phyloP scores from a whole-genome alignment of 2,329 filamentous ascomycete species.

The Monilinia laxa region DNA sequence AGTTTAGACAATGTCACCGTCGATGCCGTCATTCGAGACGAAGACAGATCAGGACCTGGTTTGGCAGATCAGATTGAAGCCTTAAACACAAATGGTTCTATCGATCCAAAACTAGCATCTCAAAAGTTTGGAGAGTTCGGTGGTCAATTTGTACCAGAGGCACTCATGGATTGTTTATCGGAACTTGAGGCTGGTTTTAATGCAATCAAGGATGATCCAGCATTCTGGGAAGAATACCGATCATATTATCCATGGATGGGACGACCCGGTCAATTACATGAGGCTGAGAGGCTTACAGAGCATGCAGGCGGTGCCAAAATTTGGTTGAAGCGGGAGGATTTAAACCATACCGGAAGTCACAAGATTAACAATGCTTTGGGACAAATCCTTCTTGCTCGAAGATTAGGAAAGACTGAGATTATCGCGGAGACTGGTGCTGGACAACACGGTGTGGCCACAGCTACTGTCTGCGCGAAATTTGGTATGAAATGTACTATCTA shows the following conservation, averaged over 20 bases:
- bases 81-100: conserved; percentile 55
- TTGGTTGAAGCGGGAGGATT: conserved; percentile 95
- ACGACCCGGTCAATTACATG: conserved; percentile 85
- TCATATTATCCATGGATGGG: conserved; percentile 98
- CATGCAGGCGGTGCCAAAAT: conserved; percentile 90
- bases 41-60: conserved; percentile 37
- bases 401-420: conserved; percentile 92
- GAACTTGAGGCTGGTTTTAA: conserved; percentile 92
- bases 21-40: conserved; percentile 58
- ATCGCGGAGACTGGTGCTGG: conserved; percentile 97
- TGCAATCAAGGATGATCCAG: conserved; percentile 77
- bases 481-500: conserved; percentile 97
- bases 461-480: conserved; percentile 96
- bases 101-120: conserved; percentile 60
- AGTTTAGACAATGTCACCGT: conserved; percentile 62
- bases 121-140: conserved; percentile 93
- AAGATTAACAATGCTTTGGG: conserved; percentile 99
- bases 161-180: conserved; percentile 92
- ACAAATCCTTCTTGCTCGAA: conserved; percentile 80
- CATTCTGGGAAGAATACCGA: conserved; percentile 96
- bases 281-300: conserved; percentile 84
- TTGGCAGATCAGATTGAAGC: conserved; percentile 63
- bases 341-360: conserved; percentile 97
- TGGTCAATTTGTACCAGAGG: conserved; percentile 96
- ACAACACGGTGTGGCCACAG: conserved; percentile 96